Percentiles rank a stretch among this genome's conserved stretches.
Conservation (phyloP, 345 rosid genomes). For the Pugionium cornutum region DNA sequence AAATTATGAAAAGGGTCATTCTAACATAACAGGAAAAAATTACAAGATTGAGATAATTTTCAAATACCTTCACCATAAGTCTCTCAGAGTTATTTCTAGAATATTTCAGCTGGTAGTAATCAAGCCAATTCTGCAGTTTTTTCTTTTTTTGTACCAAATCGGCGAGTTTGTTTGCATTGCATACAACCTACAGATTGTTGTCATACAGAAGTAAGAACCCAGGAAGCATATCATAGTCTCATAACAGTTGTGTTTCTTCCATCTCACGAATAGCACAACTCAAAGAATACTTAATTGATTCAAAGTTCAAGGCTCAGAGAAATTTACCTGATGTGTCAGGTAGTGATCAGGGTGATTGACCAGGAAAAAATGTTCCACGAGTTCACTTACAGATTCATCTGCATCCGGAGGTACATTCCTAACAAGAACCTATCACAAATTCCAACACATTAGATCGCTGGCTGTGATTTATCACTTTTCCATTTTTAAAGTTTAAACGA, state of each 20-base stretch:
- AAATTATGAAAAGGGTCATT: conserved; percentile 13
- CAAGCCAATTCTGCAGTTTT: conserved; percentile 84
- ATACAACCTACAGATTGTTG: conserved; percentile 64
- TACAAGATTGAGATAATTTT: not conserved
- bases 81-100: conserved; percentile 53
- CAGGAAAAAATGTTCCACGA: conserved; percentile 79
- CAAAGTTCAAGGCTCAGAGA: not conserved
- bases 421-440: conserved; percentile 67
- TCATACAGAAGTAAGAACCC: conserved; percentile 19
- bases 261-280: conserved; percentile 9
- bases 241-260: not conserved
- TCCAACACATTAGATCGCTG: conserved; percentile 15
- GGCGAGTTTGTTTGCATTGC: conserved; percentile 84
- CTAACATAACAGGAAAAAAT: not conserved
- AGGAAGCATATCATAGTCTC: not conserved
- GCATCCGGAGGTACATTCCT: conserved; percentile 85
- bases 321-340: conserved; percentile 62
- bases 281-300: not conserved
- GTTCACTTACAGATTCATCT: conserved; percentile 79
- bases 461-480: not conserved
- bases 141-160: conserved; percentile 76
- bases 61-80: conserved; percentile 65
- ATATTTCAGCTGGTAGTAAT: conserved; percentile 72
- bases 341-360: conserved; percentile 83
- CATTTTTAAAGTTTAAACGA: not conserved